phyloP scores from a whole-genome alignment of 129 eudicot genomes.

The Arctium lappa region DNA sequence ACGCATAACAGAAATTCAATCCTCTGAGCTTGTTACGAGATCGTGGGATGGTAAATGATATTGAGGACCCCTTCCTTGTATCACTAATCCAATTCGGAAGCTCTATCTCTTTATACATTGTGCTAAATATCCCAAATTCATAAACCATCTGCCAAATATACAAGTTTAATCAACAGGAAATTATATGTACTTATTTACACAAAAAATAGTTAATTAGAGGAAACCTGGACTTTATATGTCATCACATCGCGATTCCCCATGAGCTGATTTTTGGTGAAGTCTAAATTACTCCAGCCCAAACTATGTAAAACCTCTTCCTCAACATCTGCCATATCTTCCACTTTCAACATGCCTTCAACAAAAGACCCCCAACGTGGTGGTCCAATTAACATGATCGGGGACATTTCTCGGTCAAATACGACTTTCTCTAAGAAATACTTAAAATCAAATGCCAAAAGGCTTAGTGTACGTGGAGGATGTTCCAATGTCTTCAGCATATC shows the following conservation, averaged over 20 bases:
- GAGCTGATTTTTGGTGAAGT: neutral
- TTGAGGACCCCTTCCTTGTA: neutral
- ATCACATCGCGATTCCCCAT: neutral
- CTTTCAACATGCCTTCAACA: neutral
- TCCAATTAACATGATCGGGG: neutral
- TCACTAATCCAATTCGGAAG: neutral
- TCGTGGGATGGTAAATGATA: conserved; percentile 15
- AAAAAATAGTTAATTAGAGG: neutral
- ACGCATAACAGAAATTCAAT: neutral
- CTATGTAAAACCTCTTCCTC: neutral
- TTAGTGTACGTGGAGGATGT: neutral
- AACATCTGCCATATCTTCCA: neutral
- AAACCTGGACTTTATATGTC: neutral
- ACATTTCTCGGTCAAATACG: neutral
- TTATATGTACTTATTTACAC: neutral
- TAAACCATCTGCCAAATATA: conserved; percentile 3
- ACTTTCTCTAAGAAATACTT: neutral
- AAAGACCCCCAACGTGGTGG: too few species aligned
- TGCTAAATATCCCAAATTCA: conserved; percentile 24
- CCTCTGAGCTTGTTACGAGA: neutral
- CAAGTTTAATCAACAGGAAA: neutral
- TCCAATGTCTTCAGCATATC: neutral
- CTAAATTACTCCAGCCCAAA: neutral
- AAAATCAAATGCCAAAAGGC: neutral
- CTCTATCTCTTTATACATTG: neutral